A percentile compares a stretch with the other conserved stretches of the same genome.
Evolutionary conservation across 768 basidiomycete species (phyloP).

Genomic region (Rhizopogon vulgaris): DNA sequence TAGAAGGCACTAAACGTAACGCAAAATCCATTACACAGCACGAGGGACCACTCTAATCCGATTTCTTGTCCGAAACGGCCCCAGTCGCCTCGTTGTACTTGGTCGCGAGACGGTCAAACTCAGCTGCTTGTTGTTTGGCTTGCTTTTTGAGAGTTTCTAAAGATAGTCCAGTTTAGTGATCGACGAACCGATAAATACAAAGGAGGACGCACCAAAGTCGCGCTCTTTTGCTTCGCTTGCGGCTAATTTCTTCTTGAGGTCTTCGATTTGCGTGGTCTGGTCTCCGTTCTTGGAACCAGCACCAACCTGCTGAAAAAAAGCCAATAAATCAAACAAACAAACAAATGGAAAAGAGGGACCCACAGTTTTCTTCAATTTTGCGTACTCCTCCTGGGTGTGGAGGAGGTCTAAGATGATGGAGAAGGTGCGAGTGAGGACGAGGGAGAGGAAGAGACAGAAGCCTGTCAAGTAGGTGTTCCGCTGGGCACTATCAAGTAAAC

Average conservation of each 20-base stretch:
- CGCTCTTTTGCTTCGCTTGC: slow-evolving; percentile 49
- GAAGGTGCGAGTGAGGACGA: slow-evolving; percentile 90
- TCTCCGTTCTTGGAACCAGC: slow-evolving; percentile 23
- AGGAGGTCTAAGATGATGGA: slow-evolving; percentile 89
- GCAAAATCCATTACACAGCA: too few species aligned
- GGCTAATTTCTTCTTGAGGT: slow-evolving; percentile 64
- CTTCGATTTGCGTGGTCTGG: slow-evolving; percentile 42
- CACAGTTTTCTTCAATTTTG: slow-evolving; percentile 66
- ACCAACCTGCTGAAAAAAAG: slow-evolving; percentile 23
- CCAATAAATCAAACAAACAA: too few species aligned
- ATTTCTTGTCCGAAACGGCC: slow-evolving; percentile 52
- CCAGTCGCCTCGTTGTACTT: slow-evolving; percentile 72
- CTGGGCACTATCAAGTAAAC: slow-evolving; percentile 58
- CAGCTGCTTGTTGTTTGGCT: slow-evolving; percentile 66
- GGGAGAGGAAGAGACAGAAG: slow-evolving; percentile 91
- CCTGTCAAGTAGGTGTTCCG: slow-evolving; percentile 91
- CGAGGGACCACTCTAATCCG: slow-evolving; percentile 35
- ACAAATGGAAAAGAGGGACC: background rate
- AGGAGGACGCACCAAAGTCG: slow-evolving; percentile 52
- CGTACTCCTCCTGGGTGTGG: slow-evolving; percentile 82
- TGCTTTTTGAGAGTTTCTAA: slow-evolving; percentile 79
- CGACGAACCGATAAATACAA: background rate
- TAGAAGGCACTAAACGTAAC: too few species aligned
- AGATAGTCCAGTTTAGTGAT: background rate
- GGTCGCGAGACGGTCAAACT: slow-evolving; percentile 79